Evolutionary conservation across 208 protist genomes (phyloP).

Genomic region (Herpetomonas samuelpessoai): DNA sequence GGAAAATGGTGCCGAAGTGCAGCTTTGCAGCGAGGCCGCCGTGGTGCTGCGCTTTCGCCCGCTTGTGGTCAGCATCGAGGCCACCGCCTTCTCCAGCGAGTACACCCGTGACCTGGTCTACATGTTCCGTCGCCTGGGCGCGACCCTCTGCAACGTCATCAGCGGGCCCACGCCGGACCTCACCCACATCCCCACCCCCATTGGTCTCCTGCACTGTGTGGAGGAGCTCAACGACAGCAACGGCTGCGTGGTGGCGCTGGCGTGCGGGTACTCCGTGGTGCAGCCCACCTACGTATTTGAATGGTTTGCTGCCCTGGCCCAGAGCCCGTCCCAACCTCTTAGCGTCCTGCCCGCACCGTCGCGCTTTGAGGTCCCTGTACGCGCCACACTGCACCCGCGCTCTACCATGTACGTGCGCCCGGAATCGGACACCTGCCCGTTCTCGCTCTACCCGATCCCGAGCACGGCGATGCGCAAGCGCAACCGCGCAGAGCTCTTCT

Average conservation of each 20-base stretch:
- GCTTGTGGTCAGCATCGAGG: slow-evolving; percentile 62
- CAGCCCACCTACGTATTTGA: slow-evolving; percentile 71
- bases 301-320: slow-evolving; percentile 74
- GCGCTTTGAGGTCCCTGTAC: slow-evolving; percentile 60
- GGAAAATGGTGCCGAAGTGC: slow-evolving; percentile 42
- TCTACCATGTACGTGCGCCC: slow-evolving; percentile 57
- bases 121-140: slow-evolving; percentile 65
- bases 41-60: slow-evolving; percentile 64
- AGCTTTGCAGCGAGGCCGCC: slow-evolving; percentile 35
- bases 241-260: slow-evolving; percentile 55
- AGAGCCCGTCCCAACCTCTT: slow-evolving; percentile 46
- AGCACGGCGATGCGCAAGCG: slow-evolving; percentile 39
- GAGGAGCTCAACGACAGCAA: slow-evolving; percentile 54
- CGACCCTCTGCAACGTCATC: slow-evolving; percentile 49
- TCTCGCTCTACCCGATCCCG: slow-evolving; percentile 72
- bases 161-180: slow-evolving; percentile 15
- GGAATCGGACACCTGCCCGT: slow-evolving; percentile 67
- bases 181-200: slow-evolving; percentile 29
- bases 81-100: slow-evolving; percentile 29
- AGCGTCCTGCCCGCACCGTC: slow-evolving; percentile 61
- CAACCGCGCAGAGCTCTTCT: slow-evolving; percentile 42
- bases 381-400: slow-evolving; percentile 17
- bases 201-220: slow-evolving; percentile 57
- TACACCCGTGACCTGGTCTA: slow-evolving; percentile 44
- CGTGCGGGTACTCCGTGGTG: slow-evolving; percentile 68